phyloP scores from a whole-genome alignment of 345 rosid species.

The Melastoma malabathricum region DNA sequence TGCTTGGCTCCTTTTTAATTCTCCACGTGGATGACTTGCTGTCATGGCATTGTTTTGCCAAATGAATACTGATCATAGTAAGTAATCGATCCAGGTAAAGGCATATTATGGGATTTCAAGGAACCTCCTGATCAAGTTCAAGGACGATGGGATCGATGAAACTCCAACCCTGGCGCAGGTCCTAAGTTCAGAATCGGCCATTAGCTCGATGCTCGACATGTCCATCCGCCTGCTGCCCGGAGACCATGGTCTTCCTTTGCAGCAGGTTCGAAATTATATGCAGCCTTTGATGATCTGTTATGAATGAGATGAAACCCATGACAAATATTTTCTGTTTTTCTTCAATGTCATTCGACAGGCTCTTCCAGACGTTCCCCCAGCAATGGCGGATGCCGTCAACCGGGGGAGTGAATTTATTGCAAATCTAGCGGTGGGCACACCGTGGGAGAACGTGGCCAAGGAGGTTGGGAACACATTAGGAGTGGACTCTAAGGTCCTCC shows the following conservation, averaged over 20 bases:
- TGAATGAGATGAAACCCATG: no score
- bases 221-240: slow-evolving; percentile 80
- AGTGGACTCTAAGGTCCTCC: slow-evolving; percentile 46
- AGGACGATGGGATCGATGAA: slow-evolving; percentile 82
- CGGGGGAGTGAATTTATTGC: slow-evolving; percentile 75
- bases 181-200: slow-evolving; percentile 81
- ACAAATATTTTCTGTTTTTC: no score
- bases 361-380: slow-evolving; percentile 90
- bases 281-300: neutral
- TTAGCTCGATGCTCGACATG: slow-evolving; percentile 92
- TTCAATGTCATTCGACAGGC: slow-evolving; percentile 29
- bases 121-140: slow-evolving; percentile 79
- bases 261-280: slow-evolving; percentile 37
- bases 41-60: neutral
- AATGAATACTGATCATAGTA: neutral
- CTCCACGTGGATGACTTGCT: neutral
- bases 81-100: slow-evolving; percentile 43
- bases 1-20: slow-evolving; percentile 1
- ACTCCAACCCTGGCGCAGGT: slow-evolving; percentile 74
- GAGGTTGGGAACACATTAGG: slow-evolving; percentile 81
- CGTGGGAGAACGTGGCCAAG: slow-evolving; percentile 86
- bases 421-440: slow-evolving; percentile 70
- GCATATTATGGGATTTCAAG: slow-evolving; percentile 89
- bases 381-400: slow-evolving; percentile 91
- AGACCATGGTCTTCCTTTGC: slow-evolving; percentile 91